These are phyloP conservation scores for Phaseolus lunatus DNA, from an alignment of 306 rosid genomes.

Conservation along the genomic window DNA sequence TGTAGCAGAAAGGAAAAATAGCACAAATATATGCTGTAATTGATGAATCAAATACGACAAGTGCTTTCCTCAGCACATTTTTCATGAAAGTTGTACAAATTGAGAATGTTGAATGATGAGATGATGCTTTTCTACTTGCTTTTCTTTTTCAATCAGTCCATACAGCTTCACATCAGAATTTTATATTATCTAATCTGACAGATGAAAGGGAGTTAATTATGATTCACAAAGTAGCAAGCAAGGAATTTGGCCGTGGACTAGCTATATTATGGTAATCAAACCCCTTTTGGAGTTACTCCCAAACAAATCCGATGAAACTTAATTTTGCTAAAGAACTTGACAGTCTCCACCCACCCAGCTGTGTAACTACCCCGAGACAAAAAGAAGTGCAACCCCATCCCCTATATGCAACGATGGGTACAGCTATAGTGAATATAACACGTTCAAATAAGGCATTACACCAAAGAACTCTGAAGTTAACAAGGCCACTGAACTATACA, in stretches of 20 bases:
- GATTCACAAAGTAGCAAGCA: background rate
- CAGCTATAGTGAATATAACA: conserved; percentile 4
- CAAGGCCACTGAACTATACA: conserved; percentile 8
- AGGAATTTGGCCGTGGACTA: background rate
- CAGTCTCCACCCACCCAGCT: conserved; percentile 25
- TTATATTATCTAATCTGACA: background rate
- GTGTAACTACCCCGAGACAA: background rate
- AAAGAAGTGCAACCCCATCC: conserved; percentile 6
- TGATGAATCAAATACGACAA: conserved; percentile 42
- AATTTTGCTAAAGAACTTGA: no score
- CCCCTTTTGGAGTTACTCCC: no score
- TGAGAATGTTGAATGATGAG: conserved; percentile 23
- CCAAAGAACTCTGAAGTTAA: background rate
- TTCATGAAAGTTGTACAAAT: conserved; percentile 42
- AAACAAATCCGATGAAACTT: no score
- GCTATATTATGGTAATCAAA: background rate
- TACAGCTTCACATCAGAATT: conserved; percentile 7
- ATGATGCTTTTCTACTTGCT: no score
- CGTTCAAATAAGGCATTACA: conserved; percentile 15
- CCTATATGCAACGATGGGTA: conserved; percentile 8
- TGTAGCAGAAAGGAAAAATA: conserved; percentile 42
- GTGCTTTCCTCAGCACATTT: conserved; percentile 36
- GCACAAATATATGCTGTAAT: conserved; percentile 33
- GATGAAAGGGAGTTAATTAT: background rate
- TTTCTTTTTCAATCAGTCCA: conserved; percentile 6